Evolutionary conservation across 352 stramenopile genomes (phyloP).

Genomic region (Globisporangium nodosum): DNA sequence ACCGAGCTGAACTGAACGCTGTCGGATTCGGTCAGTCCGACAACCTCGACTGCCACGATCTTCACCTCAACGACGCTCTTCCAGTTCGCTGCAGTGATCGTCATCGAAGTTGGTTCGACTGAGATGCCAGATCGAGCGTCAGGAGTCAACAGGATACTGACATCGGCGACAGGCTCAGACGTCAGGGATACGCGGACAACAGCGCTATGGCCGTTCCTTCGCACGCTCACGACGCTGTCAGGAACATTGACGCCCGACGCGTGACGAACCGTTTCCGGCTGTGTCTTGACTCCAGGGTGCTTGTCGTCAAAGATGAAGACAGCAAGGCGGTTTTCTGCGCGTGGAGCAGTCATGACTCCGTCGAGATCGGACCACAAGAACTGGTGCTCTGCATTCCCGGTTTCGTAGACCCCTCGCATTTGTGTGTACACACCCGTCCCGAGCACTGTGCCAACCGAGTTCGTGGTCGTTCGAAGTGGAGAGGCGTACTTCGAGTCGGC

Average conservation of each 20-base stretch:
- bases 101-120: slow-evolving; percentile 23
- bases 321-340: slow-evolving; percentile 12
- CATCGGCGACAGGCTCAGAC: slow-evolving; percentile 32
- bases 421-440: slow-evolving; percentile 44
- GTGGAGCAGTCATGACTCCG: slow-evolving; percentile 48
- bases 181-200: slow-evolving; percentile 28
- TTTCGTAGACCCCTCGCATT: slow-evolving; percentile 39
- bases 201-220: slow-evolving; percentile 36
- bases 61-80: slow-evolving; percentile 16
- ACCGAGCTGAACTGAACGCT: slow-evolving; percentile 25
- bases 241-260: slow-evolving; percentile 16
- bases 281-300: slow-evolving; percentile 27
- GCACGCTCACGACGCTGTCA: slow-evolving; percentile 31
- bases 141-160: slow-evolving; percentile 29
- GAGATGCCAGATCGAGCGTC: slow-evolving; percentile 18
- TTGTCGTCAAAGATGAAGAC: slow-evolving; percentile 54
- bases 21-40: slow-evolving; percentile 2
- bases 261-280: slow-evolving; percentile 32
- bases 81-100: slow-evolving; percentile 29
- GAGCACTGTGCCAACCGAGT: slow-evolving; percentile 28
- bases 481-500: slow-evolving; percentile 32
- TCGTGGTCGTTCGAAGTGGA: slow-evolving; percentile 20
- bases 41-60: slow-evolving; percentile 15
- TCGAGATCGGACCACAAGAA: slow-evolving; percentile 40
- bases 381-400: slow-evolving; percentile 40